Percentiles rank a stretch among this genome's conserved stretches.
Conservation (phyloP, 2,329 filamentous ascomycete species). For the Colletotrichum kahawae region DNA sequence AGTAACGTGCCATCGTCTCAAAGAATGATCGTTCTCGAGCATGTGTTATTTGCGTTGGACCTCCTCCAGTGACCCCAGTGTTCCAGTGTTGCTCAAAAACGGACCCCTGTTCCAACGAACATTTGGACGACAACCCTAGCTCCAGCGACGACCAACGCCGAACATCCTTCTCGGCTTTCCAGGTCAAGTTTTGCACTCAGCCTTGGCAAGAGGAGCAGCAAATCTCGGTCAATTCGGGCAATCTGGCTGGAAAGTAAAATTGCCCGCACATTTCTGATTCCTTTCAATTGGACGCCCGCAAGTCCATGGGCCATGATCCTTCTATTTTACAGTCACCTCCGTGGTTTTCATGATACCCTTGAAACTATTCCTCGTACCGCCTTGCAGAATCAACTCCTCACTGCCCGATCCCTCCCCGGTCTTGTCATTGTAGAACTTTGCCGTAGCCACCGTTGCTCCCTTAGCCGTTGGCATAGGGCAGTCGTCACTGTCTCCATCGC, state of each 20-base stretch:
- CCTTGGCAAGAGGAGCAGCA: not conserved
- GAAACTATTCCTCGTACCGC: not conserved
- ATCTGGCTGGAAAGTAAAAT: not conserved
- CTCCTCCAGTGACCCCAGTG: not conserved
- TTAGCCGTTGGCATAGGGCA: not conserved
- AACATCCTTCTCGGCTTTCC: not conserved
- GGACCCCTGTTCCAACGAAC: not conserved
- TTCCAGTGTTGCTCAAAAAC: too few relatives aligned
- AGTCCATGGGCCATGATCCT: not conserved
- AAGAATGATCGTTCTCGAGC: not conserved
- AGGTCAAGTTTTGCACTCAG: not conserved
- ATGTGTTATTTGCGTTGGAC: not conserved
- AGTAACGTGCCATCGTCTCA: not conserved
- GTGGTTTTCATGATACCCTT: not conserved
- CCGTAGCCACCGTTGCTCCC: not conserved
- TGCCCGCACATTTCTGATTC: not conserved
- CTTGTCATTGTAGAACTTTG: not conserved
- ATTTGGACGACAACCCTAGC: not conserved
- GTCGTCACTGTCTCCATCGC: not conserved
- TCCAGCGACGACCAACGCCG: not conserved
- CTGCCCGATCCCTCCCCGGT: not conserved
- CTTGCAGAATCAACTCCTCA: not conserved
- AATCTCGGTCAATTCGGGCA: not conserved
- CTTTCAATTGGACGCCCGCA: not conserved
- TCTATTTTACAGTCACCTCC: not conserved